phyloP scores from a whole-genome alignment of 176 grass and related monocot genomes.

The Pontederia crassipes region DNA sequence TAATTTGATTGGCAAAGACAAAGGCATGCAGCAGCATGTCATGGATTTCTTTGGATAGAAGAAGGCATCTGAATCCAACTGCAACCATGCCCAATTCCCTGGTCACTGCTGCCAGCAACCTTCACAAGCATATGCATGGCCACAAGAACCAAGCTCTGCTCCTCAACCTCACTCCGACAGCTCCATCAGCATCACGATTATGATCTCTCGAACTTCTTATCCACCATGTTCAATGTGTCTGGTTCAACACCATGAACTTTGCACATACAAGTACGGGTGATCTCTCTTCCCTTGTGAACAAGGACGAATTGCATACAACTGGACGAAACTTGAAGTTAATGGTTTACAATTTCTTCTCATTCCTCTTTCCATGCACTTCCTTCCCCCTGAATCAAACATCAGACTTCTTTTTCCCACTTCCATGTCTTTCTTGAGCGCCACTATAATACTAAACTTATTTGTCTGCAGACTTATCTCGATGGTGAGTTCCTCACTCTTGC shows the following conservation, averaged over 20 bases:
- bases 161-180: slow-evolving; percentile 34
- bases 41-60: slow-evolving; percentile 26
- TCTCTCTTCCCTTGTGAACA: slow-evolving; percentile 23
- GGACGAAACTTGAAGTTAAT: too few species aligned
- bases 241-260: slow-evolving; percentile 27
- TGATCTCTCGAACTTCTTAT: slow-evolving; percentile 37
- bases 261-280: slow-evolving; percentile 34
- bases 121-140: slow-evolving; percentile 28
- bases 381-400: too few species aligned
- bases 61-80: slow-evolving; percentile 44
- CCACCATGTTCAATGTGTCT: slow-evolving; percentile 37
- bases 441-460: too few species aligned
- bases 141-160: slow-evolving; percentile 38
- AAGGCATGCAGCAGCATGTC: slow-evolving; percentile 20
- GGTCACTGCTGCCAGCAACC: slow-evolving; percentile 48
- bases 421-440: too few species aligned
- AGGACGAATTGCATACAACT: slow-evolving; percentile 27
- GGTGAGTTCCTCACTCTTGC: too few species aligned
- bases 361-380: too few species aligned
- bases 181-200: slow-evolving; percentile 43
- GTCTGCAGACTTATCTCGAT: too few species aligned
- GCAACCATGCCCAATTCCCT: slow-evolving; percentile 47
- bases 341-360: too few species aligned
- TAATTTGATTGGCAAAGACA: slow-evolving; percentile 22
- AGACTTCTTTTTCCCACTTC: too few species aligned